A percentile compares a stretch with the other conserved stretches of the same genome.
phyloP scores from a whole-genome alignment of 805 yeast genomes.

The Wickerhamomyces strasburgensis region DNA sequence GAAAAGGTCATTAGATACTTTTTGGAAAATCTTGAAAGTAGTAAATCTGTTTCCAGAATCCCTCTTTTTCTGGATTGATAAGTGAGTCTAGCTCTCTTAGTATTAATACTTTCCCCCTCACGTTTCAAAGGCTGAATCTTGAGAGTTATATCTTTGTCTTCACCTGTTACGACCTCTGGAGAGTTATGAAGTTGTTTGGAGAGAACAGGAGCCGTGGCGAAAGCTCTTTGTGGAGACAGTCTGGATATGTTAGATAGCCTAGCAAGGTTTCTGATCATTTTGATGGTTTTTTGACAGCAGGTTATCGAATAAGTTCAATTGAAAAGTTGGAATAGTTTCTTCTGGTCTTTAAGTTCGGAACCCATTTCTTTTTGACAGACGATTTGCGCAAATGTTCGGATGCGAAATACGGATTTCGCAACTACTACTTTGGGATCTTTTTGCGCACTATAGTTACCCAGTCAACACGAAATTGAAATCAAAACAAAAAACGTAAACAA shows the following conservation, averaged over 20 bases:
- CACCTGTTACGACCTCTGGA: constrained; percentile 19
- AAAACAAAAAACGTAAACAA: constrained; percentile 5
- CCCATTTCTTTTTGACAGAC: too few species aligned
- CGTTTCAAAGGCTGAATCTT: constrained; percentile 77
- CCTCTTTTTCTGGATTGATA: constrained; percentile 96
- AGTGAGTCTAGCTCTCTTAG: constrained; percentile 78
- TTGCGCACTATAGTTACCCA: too few species aligned
- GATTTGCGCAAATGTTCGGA: too few species aligned
- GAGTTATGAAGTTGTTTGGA: constrained; percentile 14
- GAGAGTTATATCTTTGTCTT: constrained; percentile 18
- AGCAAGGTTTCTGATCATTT: not conserved
- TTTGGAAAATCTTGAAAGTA: constrained; percentile 82
- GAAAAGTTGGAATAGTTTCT: too few species aligned
- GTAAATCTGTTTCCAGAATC: constrained; percentile 84
- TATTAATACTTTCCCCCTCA: constrained; percentile 62
- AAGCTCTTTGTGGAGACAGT: not conserved
- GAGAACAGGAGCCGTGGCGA: not conserved
- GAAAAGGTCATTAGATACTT: constrained; percentile 56
- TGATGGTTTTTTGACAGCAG: too few species aligned
- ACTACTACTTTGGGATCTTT: too few species aligned
- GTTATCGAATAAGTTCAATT: too few species aligned
- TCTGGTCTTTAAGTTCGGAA: too few species aligned
- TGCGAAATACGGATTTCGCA: too few species aligned
- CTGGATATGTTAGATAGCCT: not conserved
- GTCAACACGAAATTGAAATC: constrained; percentile 13